Base-by-base conservation (phyloP, 371 early-diverging fungal species). In the Circinella umbellata region DNA sequence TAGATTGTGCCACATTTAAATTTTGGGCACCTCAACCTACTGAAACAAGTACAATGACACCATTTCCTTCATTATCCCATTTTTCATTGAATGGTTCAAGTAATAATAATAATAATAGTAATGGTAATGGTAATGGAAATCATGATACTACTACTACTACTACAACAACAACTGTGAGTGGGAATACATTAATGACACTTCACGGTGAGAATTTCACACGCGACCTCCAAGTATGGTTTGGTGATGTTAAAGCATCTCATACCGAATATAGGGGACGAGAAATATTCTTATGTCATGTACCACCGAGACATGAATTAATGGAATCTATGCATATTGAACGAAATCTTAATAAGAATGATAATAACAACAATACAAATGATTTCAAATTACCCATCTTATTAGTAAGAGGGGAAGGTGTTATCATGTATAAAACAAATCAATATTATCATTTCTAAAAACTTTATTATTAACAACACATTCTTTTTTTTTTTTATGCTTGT, bases 191-290 rank as follows among this genome's bases (percentile, higher is more conserved):
- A 35, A 63, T 81, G 64, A 68, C 74, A 3, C 54, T 83, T 15
- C 78, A 80, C 53, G 83, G 83, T 4, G 83, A 89, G 42, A 91
- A 91, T 64, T 92, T 92, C 66, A 75, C 89, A 2, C 85, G 88
- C 0, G 90, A 91, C 67, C 76, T 92, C 73, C 83, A 87, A 13
- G 87, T 93, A 6, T 86, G 89, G 87, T 93, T 93, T 75, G 92
- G 88, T 8, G 87, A 80, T 61, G 57, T 78, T 61, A 76, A 75
- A 38, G 68, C 78, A 1, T 36, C 72, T 3, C 71, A 71, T 39
- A 67, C 70, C 1, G 83, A 83, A 51, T 83, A 79, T 63, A 57
- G 76, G 38, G 78, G 81, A 49, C 68, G 81, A 18, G 83, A 83
- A 69, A 39, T 79, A 14, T 54, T 80, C 7, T 27, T 76, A 3